A percentile compares a stretch with the other conserved stretches of the same genome.
phyloP scores from a whole-genome alignment of 768 basidiomycete genomes.

The Psilocybe cyanescens region DNA sequence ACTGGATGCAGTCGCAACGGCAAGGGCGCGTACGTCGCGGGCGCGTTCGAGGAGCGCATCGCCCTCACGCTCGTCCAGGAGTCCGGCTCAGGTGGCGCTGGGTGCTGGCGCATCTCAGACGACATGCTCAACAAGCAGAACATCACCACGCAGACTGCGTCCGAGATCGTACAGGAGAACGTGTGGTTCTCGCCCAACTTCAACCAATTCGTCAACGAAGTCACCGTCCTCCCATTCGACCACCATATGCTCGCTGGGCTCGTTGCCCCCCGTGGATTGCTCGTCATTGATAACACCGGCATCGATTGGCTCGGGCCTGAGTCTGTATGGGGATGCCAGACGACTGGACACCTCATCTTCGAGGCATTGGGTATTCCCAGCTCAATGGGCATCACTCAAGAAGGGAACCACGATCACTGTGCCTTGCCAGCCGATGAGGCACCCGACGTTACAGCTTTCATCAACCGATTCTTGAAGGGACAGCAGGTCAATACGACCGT shows the following conservation, averaged over 20 bases:
- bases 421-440: slow-evolving; percentile 48
- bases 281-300: slow-evolving; percentile 56
- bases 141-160: slow-evolving; percentile 48
- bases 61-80: slow-evolving; percentile 61
- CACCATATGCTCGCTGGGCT: slow-evolving; percentile 57
- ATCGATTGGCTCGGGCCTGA: slow-evolving; percentile 56
- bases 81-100: slow-evolving; percentile 58
- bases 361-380: slow-evolving; percentile 47
- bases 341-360: slow-evolving; percentile 48
- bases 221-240: slow-evolving; percentile 51
- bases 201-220: slow-evolving; percentile 44
- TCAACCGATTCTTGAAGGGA: slow-evolving; percentile 52
- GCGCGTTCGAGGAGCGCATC: slow-evolving; percentile 57
- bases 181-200: slow-evolving; percentile 59
- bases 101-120: slow-evolving; percentile 58
- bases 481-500: slow-evolving; percentile 47
- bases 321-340: slow-evolving; percentile 51
- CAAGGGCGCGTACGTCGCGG: slow-evolving; percentile 59
- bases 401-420: slow-evolving; percentile 55
- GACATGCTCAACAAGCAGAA: slow-evolving; percentile 41
- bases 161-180: slow-evolving; percentile 56
- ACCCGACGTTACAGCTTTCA: slow-evolving; percentile 48
- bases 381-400: slow-evolving; percentile 52
- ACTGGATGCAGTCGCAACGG: slow-evolving; percentile 61
- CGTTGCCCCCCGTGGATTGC: slow-evolving; percentile 54